Base-by-base conservation (phyloP, 768 basidiomycete genomes). In the Agaricus blazei region DNA sequence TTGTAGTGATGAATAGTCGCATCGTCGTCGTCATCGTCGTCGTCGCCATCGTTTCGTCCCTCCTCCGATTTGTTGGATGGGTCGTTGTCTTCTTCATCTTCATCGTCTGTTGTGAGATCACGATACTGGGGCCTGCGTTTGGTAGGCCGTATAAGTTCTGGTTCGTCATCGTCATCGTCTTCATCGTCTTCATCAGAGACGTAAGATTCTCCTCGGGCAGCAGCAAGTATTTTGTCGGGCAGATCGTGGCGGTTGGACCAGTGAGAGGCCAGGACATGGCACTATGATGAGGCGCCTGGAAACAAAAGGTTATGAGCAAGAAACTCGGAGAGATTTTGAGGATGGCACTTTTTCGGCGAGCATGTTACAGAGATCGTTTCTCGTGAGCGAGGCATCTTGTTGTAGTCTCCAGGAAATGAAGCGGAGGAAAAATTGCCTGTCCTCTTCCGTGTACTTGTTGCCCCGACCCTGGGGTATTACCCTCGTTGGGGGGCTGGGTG, bases 191-290 rank as follows among this genome's bases (percentile, higher is more conserved):
- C 63, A 15, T 60, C 59, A 9, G 64, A 63, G 9, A 57, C 58
- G 6, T 60, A 65, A 45, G 60, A 63, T 28, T 73, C 72, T 5
- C 65, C 70, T 45, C 68, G 64, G 23, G 73, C 74, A 5, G 72
- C 70, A 19, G 77, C 80, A 45, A 85, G 62, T 27, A 85, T 84
- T 62, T 85, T 83, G 61, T 86, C 86, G 1, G 84, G 83, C 27
- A 87, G 64, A 60, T 86, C 84, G 54, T 86, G 82, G 52, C 81
- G 75, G 51, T 75, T 75, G 5, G 76, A 78, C 87, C 87, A 88
- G 61, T 84, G 79, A n/a, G 82, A 79, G 24, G 71, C 70, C 87
- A 88, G 0, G 85, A 88, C 31, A 67, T 68, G n/a, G 71, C 62
- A 38, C 69, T 78, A 61, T 88, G 87, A 66, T 87, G 84, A 34